These are phyloP conservation scores for Blastomyces silverae DNA, from an alignment of 2,329 filamentous ascomycete species.

Conservation along the genomic window DNA sequence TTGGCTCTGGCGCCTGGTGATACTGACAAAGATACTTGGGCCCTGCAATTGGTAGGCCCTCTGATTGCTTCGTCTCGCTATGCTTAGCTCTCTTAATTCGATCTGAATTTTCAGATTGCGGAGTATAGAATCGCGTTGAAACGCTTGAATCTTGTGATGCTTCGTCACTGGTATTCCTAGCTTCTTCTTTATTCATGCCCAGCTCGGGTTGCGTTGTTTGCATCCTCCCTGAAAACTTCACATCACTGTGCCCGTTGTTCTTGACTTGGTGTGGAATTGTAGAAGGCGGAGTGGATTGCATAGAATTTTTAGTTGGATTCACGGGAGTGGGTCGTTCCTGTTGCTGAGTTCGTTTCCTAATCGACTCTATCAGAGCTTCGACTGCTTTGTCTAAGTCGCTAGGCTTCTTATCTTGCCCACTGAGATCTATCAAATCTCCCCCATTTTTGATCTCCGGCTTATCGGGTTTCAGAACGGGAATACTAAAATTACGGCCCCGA, in stretches of 20 bases:
- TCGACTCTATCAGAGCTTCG: neutral
- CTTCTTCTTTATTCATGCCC: neutral
- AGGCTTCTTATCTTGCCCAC: neutral
- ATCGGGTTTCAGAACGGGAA: neutral
- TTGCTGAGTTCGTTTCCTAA: neutral
- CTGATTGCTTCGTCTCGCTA: neutral
- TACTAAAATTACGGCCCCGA: neutral
- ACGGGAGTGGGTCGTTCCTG: neutral
- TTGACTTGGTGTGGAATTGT: neutral
- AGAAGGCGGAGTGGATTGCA: neutral
- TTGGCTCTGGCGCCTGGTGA: neutral
- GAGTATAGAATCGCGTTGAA: neutral
- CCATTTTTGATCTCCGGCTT: neutral
- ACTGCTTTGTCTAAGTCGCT: conserved; percentile 1
- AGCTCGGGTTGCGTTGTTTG: neutral
- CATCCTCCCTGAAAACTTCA: too few species aligned
- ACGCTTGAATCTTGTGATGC: neutral
- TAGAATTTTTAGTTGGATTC: neutral
- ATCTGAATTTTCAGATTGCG: neutral
- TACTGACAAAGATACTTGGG: neutral
- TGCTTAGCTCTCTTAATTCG: neutral
- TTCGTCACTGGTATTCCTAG: neutral
- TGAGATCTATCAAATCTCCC: conserved; percentile 6
- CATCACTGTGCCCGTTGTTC: neutral
- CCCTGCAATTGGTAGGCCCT: neutral